These are phyloP conservation scores for Eimeria necatrix DNA, from an alignment of 169 alveolate species.

Conservation along the genomic window DNA sequence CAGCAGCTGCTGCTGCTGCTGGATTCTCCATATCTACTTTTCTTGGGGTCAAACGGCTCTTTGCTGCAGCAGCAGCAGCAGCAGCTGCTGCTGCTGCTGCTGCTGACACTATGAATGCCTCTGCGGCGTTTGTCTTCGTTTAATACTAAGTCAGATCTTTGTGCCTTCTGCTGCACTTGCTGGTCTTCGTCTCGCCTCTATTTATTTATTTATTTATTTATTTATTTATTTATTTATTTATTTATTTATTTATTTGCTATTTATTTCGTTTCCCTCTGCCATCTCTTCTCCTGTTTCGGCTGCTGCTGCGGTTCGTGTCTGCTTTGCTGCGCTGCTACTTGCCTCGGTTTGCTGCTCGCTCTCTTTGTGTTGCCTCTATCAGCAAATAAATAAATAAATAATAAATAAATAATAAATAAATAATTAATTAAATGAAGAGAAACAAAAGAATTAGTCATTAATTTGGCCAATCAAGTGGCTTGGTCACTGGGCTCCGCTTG, in stretches of 20 bases:
- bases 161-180: not conserved
- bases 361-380: not conserved
- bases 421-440: no score
- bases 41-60: no score
- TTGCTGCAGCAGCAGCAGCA: not conserved
- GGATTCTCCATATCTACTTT: not conserved
- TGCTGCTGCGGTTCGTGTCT: conserved; percentile 14
- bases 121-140: not conserved
- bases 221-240: no score
- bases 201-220: not conserved
- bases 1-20: conserved; percentile 21
- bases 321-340: not conserved
- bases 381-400: not conserved
- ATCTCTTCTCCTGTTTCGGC: not conserved
- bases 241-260: no score
- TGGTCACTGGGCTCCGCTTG: no score
- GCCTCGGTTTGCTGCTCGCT: conserved; percentile 13
- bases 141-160: no score
- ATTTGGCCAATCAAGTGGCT: no score
- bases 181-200: not conserved
- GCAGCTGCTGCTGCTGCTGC: conserved; percentile 5
- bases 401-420: no score
- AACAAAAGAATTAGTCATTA: no score
- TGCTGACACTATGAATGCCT: not conserved
- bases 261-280: not conserved